These are phyloP conservation scores for Durotheca rogersii DNA, from an alignment of 495 filamentous ascomycete genomes.

Conservation along the genomic window DNA sequence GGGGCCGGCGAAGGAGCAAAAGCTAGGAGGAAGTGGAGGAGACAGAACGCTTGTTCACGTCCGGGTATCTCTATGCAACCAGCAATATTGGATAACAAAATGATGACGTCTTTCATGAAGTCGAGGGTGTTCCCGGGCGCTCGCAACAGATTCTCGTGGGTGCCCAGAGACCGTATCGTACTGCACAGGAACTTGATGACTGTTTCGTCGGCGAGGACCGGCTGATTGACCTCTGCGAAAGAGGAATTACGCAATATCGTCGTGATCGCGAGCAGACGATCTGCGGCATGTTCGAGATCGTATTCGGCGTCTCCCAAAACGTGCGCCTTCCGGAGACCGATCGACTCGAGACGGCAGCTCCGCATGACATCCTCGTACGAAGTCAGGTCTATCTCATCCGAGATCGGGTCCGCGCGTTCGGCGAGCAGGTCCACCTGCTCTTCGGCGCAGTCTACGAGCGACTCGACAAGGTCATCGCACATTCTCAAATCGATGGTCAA, in stretches of 20 bases:
- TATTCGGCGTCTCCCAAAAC: conserved; percentile 77
- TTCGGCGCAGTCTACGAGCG: conserved; percentile 85
- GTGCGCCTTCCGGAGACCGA: conserved; percentile 65
- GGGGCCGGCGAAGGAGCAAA: conserved; percentile 78
- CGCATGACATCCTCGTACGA: conserved; percentile 87
- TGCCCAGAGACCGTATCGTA: conserved; percentile 83
- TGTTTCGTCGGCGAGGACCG: conserved; percentile 65
- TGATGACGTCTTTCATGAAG: conserved; percentile 94
- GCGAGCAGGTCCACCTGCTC: conserved; percentile 78
- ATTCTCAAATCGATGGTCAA: conserved; percentile 56
- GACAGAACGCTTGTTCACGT: conserved; percentile 81
- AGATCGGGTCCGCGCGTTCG: conserved; percentile 77
- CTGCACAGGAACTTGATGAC: conserved; percentile 79
- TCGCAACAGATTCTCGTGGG: conserved; percentile 81
- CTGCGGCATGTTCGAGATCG: conserved; percentile 81
- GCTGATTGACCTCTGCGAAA: conserved; percentile 75
- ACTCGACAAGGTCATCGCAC: conserved; percentile 87
- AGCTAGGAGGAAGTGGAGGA: conserved; percentile 85
- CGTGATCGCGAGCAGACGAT: conserved; percentile 84
- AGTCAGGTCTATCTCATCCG: conserved; percentile 74
- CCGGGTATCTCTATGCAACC: conserved; percentile 78
- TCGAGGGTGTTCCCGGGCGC: conserved; percentile 81
- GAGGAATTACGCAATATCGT: conserved; percentile 93
- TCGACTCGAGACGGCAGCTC: conserved; percentile 68
- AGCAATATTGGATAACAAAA: conserved; percentile 82